Conservation (phyloP, 192 early-diverging fungal species). For the Coemansia brasiliensis region DNA sequence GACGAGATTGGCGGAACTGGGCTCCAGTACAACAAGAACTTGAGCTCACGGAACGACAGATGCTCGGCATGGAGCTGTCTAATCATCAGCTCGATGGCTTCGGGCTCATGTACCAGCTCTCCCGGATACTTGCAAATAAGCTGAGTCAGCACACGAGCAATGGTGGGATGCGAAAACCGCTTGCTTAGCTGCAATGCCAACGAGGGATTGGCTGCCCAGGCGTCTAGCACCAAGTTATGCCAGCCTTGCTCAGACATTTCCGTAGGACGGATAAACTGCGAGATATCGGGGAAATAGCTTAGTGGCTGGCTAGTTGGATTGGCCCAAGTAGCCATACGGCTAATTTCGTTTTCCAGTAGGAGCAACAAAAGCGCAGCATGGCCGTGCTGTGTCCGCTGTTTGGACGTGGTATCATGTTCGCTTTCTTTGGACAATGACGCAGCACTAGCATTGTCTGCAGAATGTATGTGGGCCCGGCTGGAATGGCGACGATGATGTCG, state of each 20-base stretch:
- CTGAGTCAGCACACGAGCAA: constrained; percentile 65
- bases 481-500: constrained; percentile 15
- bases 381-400: constrained; percentile 32
- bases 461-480: background rate
- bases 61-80: constrained; percentile 52
- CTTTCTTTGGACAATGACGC: constrained; percentile 4
- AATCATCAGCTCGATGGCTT: constrained; percentile 73
- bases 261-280: constrained; percentile 27
- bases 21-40: constrained; percentile 86
- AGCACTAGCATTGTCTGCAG: background rate
- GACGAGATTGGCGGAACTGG: constrained; percentile 90
- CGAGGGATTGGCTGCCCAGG: constrained; percentile 82
- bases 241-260: constrained; percentile 67
- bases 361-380: constrained; percentile 70
- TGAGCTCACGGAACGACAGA: constrained; percentile 50
- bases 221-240: constrained; percentile 70
- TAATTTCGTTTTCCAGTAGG: constrained; percentile 87
- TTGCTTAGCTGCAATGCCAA: constrained; percentile 76
- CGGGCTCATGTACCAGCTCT: constrained; percentile 69
- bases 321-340: constrained; percentile 80
- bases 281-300: constrained; percentile 32
- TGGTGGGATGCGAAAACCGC: constrained; percentile 72
- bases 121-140: constrained; percentile 64
- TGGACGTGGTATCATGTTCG: constrained; percentile 35
- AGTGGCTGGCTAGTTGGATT: constrained; percentile 64